Base-by-base conservation (phyloP, 2,329 filamentous ascomycete species). In the Plectosphaerella sp. region DNA sequence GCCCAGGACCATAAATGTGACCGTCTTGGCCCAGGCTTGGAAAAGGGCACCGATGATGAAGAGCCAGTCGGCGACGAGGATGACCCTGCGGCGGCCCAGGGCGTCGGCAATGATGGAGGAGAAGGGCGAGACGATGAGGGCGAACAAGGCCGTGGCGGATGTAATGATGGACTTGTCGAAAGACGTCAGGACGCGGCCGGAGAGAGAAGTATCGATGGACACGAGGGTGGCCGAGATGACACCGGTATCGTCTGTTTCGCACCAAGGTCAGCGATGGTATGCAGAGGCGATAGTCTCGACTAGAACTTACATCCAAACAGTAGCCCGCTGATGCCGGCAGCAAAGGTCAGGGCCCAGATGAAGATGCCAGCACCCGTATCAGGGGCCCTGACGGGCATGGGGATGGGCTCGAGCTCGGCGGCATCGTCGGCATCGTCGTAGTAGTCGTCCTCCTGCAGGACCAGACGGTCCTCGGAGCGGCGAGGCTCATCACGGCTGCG, bases 81-180 rank as follows among this genome's bases (percentile, higher is more conserved):
- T 81, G 45, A 87, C 82, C 53, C 75, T 76, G 55, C 80, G 82
- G 22, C 86, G 79, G 42, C 86, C 85, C 37, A 82, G 68, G 22
- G 65, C 67, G 61, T 88, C 84, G 56, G 85, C 84, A 14, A 87
- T 71, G n/a, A 83, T 59, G 3, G 84, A 86, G 2, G 84, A 82
- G 41, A 84, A 74, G 2, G 86, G 84, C 2, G 84, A 87, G 41
- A 83, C 71, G 51, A 83, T 61, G 4, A 87, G 79, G 4, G 87
- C 86, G 55, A 86, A 79, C 47, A 89, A 77, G 5, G 84, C 81
- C 5, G 86, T 88, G 20, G 78, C 80, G n/a, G 83, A 85, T 3
- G 86, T 89, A 61, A 88, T 85, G 57, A 89, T 72, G 7, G 85
- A 88, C 65, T 86, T 89, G 67, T 88, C 84, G 61, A 86, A 68